Percentiles rank a stretch among this genome's conserved stretches.
phyloP scores from a whole-genome alignment of 1,139 yeast species.

The Sugiyamaella japonica region DNA sequence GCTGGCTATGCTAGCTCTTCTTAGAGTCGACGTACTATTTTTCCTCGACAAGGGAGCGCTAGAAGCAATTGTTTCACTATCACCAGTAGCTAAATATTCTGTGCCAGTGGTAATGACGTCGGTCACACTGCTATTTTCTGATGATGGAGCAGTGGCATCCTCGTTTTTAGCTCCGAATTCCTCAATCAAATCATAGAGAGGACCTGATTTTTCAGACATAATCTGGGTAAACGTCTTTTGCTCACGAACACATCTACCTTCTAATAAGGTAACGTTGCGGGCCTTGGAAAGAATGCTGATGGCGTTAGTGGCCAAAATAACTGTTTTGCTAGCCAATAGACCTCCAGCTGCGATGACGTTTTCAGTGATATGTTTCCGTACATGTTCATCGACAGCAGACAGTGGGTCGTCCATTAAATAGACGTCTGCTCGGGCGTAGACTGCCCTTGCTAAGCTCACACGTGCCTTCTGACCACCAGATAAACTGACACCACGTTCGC shows the following conservation, averaged over 20 bases:
- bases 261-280: constrained; percentile 57
- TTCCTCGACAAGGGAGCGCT: constrained; percentile 22
- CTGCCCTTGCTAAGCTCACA: constrained; percentile 82
- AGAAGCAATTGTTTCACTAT: constrained; percentile 22
- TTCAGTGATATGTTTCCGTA: constrained; percentile 63
- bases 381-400: constrained; percentile 86
- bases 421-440: constrained; percentile 79
- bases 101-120: constrained; percentile 4
- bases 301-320: constrained; percentile 77
- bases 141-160: constrained; percentile 10
- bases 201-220: constrained; percentile 28
- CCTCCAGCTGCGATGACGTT: constrained; percentile 62
- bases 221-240: constrained; percentile 35
- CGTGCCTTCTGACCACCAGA: constrained; percentile 94
- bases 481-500: constrained; percentile 85
- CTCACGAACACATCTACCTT: constrained; percentile 56
- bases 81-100: constrained; percentile 9
- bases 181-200: constrained; percentile 34
- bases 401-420: constrained; percentile 77
- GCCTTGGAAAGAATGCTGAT: constrained; percentile 73
- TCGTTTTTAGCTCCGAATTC: constrained; percentile 41
- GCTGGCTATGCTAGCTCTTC: constrained; percentile 70
- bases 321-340: constrained; percentile 66
- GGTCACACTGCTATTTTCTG: constrained; percentile 2
- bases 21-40: constrained; percentile 48